Conservation (phyloP, 2,329 filamentous ascomycete genomes). For the Scytalidium sp. region DNA sequence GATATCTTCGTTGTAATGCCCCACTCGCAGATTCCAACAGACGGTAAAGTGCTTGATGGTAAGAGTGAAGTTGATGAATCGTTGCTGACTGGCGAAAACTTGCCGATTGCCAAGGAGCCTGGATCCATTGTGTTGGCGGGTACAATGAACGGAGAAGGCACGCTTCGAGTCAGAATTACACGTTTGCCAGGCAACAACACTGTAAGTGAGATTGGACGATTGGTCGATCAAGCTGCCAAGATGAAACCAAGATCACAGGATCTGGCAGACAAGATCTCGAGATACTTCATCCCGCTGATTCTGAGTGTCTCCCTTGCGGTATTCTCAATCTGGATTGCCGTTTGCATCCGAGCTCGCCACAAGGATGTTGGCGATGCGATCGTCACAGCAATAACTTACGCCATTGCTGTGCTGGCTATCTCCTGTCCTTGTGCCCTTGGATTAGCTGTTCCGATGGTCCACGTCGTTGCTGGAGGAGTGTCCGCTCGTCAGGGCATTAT, state of each 20-base stretch:
- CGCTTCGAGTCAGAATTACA: conserved; percentile 54
- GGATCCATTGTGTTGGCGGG: conserved; percentile 62
- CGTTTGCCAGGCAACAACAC: conserved; percentile 69
- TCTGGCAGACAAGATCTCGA: conserved; percentile 64
- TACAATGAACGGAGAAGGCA: conserved; percentile 63
- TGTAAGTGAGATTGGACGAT: conserved; percentile 62
- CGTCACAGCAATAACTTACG: conserved; percentile 64
- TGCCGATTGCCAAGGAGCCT: conserved; percentile 54
- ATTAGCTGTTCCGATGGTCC: conserved; percentile 69
- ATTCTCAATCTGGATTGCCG: conserved; percentile 63
- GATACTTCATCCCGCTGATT: conserved; percentile 67
- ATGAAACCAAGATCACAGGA: conserved; percentile 68
- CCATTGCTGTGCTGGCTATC: conserved; percentile 65
- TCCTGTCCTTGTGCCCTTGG: conserved; percentile 80
- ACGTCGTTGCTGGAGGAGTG: conserved; percentile 67
- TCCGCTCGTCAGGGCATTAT: conserved; percentile 64
- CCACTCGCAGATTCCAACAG: conserved; percentile 60
- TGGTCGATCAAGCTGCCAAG: conserved; percentile 70
- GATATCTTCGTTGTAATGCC: conserved; percentile 64
- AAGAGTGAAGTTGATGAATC: conserved; percentile 70
- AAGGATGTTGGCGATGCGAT: conserved; percentile 46
- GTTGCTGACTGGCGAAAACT: conserved; percentile 72
- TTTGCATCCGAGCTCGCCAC: conserved; percentile 43
- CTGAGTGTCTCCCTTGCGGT: conserved; percentile 54
- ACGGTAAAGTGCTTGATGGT: conserved; percentile 63